These are phyloP conservation scores for Ogataea zsoltii DNA, from an alignment of 805 yeast genomes.

Conservation along the genomic window DNA sequence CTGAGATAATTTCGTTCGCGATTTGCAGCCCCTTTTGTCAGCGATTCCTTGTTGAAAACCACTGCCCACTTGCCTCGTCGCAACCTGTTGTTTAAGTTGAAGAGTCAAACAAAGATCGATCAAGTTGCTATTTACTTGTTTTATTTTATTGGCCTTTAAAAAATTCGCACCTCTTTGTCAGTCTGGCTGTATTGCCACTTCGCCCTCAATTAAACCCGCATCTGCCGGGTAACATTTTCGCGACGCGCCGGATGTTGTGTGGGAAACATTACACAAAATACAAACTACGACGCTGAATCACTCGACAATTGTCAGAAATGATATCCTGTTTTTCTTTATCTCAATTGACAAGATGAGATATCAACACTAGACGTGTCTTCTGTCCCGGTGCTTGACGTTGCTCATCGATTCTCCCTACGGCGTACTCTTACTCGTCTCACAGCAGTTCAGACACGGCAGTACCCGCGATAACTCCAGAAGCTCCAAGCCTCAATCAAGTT, in stretches of 20 bases:
- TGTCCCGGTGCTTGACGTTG: no score
- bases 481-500: no score
- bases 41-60: conserved; percentile 1
- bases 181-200: conserved; percentile 14
- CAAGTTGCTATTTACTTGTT: conserved; percentile 19
- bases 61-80: conserved; percentile 3
- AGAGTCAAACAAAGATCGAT: conserved; percentile 11
- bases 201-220: conserved; percentile 10
- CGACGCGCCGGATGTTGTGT: conserved; percentile 6
- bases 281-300: no score
- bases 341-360: no score
- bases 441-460: no score
- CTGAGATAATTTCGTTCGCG: neutral
- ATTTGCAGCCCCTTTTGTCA: conserved; percentile 5
- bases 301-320: no score
- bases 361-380: no score
- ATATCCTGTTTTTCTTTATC: no score
- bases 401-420: no score
- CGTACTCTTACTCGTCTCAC: no score
- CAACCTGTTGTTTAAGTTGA: neutral
- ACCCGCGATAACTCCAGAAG: no score
- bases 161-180: conserved; percentile 16
- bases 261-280: neutral
- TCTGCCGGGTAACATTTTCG: conserved; percentile 4
- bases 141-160: conserved; percentile 17